Evolutionary conservation across 2,329 filamentous ascomycete genomes (phyloP).

Genomic region (Ophiostoma montium): DNA sequence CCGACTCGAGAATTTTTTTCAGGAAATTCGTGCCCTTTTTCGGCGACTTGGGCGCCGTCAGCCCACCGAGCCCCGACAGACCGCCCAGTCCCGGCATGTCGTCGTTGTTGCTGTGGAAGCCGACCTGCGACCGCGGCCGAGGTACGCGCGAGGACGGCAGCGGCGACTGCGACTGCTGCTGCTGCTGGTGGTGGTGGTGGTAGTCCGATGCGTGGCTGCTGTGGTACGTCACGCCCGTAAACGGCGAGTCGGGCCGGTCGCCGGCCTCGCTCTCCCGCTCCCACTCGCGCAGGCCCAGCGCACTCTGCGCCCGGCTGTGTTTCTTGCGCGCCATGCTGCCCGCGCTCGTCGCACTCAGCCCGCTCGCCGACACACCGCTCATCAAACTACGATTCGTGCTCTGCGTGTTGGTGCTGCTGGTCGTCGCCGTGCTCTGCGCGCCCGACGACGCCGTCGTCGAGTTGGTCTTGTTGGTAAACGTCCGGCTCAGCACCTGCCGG

Average conservation of each 20-base stretch:
- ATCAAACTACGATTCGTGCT: slow-evolving; percentile 77
- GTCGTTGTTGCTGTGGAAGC: slow-evolving; percentile 34
- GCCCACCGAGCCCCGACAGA: slow-evolving; percentile 59
- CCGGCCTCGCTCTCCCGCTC: slow-evolving; percentile 22
- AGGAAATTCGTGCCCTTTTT: slow-evolving; percentile 81
- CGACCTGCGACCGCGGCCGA: slow-evolving; percentile 51
- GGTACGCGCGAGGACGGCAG: no score
- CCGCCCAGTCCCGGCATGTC: slow-evolving; percentile 30
- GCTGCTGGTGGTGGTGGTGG: slow-evolving; percentile 25
- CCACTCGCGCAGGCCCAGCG: slow-evolving; percentile 44
- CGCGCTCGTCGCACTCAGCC: slow-evolving; percentile 87
- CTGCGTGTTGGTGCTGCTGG: slow-evolving; percentile 48
- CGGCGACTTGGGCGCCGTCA: slow-evolving; percentile 53
- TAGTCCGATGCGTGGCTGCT: slow-evolving; percentile 61
- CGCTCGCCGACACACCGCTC: slow-evolving; percentile 84
- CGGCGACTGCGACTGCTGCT: neutral
- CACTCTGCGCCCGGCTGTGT: slow-evolving; percentile 43
- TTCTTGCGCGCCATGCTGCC: slow-evolving; percentile 78
- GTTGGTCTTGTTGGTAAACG: slow-evolving; percentile 78
- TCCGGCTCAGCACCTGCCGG: slow-evolving; percentile 55
- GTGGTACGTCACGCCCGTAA: slow-evolving; percentile 78
- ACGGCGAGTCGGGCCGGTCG: slow-evolving; percentile 46
- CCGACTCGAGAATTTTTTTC: slow-evolving; percentile 87
- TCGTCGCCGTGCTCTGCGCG: slow-evolving; percentile 50
- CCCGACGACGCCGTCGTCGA: slow-evolving; percentile 65